phyloP scores from a whole-genome alignment of 139 green algal genomes.

The Coccomyxa sp. region DNA sequence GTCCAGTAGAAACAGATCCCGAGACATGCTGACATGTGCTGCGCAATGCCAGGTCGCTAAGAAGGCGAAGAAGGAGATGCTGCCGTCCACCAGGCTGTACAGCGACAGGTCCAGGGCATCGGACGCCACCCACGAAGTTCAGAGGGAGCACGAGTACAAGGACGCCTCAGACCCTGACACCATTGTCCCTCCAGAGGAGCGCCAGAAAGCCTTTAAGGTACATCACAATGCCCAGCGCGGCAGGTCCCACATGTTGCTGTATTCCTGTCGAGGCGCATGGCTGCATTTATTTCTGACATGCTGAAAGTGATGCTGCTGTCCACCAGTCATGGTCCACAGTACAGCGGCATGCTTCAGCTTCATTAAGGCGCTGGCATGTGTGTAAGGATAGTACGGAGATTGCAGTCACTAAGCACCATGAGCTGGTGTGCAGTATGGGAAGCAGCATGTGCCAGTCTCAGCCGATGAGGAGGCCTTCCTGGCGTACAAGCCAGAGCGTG shows the following conservation, averaged over 20 bases:
- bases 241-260: background rate
- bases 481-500: conserved; percentile 5
- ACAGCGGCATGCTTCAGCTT: too few relatives aligned
- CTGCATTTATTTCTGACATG: too few relatives aligned
- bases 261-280: background rate
- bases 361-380: too few relatives aligned
- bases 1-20: too few relatives aligned
- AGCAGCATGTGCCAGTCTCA: conserved; percentile 11
- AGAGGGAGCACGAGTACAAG: conserved; percentile 19
- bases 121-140: conserved; percentile 9
- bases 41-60: conserved; percentile 10
- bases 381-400: too few relatives aligned
- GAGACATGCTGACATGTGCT: background rate
- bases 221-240: background rate
- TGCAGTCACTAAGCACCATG: too few relatives aligned
- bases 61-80: conserved; percentile 11
- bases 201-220: conserved; percentile 17
- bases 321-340: too few relatives aligned
- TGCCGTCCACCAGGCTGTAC: conserved; percentile 7
- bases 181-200: conserved; percentile 6
- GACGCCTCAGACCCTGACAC: conserved; percentile 9
- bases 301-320: background rate
- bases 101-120: conserved; percentile 3
- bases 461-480: background rate
- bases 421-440: conserved; percentile 20